Base-by-base conservation (phyloP, 805 yeast genomes). In the Saitoella complicata region DNA sequence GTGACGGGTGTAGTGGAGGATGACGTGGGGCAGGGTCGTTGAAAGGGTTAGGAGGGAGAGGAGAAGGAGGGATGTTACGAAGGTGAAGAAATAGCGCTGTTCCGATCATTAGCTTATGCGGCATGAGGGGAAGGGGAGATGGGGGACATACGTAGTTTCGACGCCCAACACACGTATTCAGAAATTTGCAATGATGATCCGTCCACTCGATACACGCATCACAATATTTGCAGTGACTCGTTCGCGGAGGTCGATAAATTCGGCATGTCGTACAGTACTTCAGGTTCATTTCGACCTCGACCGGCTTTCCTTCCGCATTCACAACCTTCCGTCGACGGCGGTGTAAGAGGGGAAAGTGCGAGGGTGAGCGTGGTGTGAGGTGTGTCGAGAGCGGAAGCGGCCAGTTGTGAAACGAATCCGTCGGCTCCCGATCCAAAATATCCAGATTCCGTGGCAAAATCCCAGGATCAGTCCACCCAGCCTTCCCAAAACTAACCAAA, bases 181-280 rank as follows among this genome's bases (percentile, higher is more conserved):
- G 11, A 32, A 32, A 41, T 2, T 11, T 33, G n/a, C 43, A 41
- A 29, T 41, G 43, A 31, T 41, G 43, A 21, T 41, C 43, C 9
- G 36, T 21, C 30, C 34, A 35, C 34, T 41, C 43, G 34, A 41
- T 38, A 30, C 43, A 41, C 21, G 30, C 34, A n/a, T 41, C 43
- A 35, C 43, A 41, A n/a, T 33, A 10, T 12, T 30, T 21, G 31
- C 43, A 41, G 29, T 41, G 43, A 10, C 43, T 41, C n/a, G 38
- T 36, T 29, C 43, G 43, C 3, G 43, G 43, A 11, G 43, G 43
- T 1, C 43, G 31, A 12, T 35, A 41, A 7, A 41, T 11, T 8
- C 29, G 38, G 38, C 43, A 41, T 5, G 43, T 41, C 11, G 32
- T 34, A 13, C 43, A 41, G 9, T 41, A 41, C n/a, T 11, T 21